Conservation (phyloP, 257 asterid species). For the Gynochthodes officinalis region DNA sequence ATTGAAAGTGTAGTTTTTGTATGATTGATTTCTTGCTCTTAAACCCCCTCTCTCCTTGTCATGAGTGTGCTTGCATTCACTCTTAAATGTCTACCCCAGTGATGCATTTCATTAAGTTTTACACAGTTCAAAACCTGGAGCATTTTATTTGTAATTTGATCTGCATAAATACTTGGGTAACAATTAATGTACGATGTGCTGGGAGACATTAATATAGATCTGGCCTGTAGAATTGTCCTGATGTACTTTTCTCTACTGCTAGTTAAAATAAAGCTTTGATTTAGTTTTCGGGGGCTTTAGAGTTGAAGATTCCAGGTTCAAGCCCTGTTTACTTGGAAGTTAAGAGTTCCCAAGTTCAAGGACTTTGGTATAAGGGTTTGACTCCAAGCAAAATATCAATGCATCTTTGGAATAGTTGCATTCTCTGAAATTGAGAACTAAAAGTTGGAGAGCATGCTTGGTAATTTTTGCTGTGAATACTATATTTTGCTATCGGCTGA, state of each 20-base stretch:
- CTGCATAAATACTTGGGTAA: neutral
- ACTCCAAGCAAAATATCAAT: neutral
- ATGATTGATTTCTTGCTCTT: neutral
- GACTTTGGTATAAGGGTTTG: neutral
- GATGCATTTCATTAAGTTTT: neutral
- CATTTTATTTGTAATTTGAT: neutral
- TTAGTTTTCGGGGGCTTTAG: neutral
- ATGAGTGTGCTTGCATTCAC: too few species aligned
- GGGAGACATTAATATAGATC: neutral
- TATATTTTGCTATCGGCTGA: neutral
- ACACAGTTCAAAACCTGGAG: neutral
- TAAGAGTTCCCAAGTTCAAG: conserved; percentile 1
- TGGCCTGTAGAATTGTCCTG: neutral
- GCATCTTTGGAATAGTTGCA: conserved; percentile 1
- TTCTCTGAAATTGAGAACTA: neutral
- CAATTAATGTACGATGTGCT: neutral
- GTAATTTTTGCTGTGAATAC: neutral
- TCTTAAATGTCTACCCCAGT: too few species aligned
- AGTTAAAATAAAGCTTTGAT: neutral
- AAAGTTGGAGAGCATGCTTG: neutral
- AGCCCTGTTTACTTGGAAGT: neutral
- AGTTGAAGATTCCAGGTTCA: neutral
- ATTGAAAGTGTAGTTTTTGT: neutral
- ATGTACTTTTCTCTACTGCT: too few species aligned
- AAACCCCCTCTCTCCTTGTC: neutral